A percentile compares a stretch with the other conserved stretches of the same genome.
These are phyloP conservation scores for Melastoma candidum DNA, from an alignment of 441 rosid genomes.

Conservation along the genomic window DNA sequence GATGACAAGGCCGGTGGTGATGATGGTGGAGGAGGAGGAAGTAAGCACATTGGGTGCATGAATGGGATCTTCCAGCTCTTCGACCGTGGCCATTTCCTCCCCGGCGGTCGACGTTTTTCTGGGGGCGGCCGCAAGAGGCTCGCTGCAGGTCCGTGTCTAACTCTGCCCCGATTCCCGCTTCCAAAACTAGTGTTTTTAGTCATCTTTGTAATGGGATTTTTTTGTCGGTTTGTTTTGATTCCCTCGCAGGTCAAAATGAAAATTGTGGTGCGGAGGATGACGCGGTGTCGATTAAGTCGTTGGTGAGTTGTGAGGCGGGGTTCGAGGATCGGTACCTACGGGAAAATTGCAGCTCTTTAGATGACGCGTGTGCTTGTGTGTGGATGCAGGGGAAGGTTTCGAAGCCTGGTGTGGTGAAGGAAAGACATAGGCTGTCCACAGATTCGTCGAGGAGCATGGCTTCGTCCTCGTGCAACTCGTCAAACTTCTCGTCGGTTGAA, in stretches of 20 bases:
- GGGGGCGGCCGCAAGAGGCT: constrained; percentile 35
- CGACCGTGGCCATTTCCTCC: constrained; percentile 55
- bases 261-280: constrained; percentile 27
- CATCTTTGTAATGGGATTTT: background rate
- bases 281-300: constrained; percentile 25
- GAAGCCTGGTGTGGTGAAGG: constrained; percentile 28
- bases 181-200: background rate
- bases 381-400: constrained; percentile 50
- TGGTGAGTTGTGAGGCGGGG: constrained; percentile 28
- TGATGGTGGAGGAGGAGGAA: constrained; percentile 26
- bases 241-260: constrained; percentile 37
- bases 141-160: constrained; percentile 28
- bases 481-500: constrained; percentile 59
- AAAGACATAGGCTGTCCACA: constrained; percentile 50
- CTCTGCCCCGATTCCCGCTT: no score
- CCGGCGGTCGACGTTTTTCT: constrained; percentile 30
- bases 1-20: constrained; percentile 46
- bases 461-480: constrained; percentile 76
- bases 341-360: background rate
- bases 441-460: constrained; percentile 68
- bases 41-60: constrained; percentile 90
- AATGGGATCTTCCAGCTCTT: constrained; percentile 76
- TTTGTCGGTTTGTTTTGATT: no score
- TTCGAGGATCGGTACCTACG: no score
- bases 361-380: constrained; percentile 6